Evolutionary conservation across 129 eudicot genomes (phyloP), one percentile per base, ranked within the genome.

Genomic region (Erigeron canadensis): DNA sequence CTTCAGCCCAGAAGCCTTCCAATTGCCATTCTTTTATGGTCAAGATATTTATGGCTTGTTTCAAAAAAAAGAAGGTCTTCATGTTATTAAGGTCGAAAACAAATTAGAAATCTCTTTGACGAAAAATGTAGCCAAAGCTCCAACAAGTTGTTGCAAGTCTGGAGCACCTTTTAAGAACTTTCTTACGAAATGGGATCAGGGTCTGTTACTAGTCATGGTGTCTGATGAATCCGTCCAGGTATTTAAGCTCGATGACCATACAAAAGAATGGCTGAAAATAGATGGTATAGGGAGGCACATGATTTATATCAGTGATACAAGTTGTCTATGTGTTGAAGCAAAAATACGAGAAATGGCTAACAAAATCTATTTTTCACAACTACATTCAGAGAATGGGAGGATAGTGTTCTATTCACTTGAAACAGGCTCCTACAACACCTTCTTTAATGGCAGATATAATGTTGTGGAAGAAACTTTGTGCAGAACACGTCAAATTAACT

Each of bases 321-420:
- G 45, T 16, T 69, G 63, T 47, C 10, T 45, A 13, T 28, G 51
- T 15, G 8, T n/a, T 7, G 63, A 45, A 2, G 70, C 75, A 18
- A 34, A 38, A 58, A 40, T 17, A 6, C 51, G 10, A 0, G 62
- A 59, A 37, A 76, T 76, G 76, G 63, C 50, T 22, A 77, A 77
- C 28, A 46, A 70, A 75, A 67, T 76, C 21, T 68, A 58, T 61
- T 59, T 76, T 67, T 23, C 80, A 1, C 43, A 40, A n/a, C 43
- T 67, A 12, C 55, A 44, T 41, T 63, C 46, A 8, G 5, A 17
- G 12, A 43, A 64, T 23, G 34, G 34, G 34, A 23, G 34, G 34
- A 23, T 23, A 23, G 34, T 77, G 9, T 77, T 57, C 70, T 77
- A 77, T 51, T 69, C 81, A 5, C 75, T 77, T 9, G 45, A 69